phyloP scores from a whole-genome alignment of 1,139 yeast species.

The Arxiozyma telluris region DNA sequence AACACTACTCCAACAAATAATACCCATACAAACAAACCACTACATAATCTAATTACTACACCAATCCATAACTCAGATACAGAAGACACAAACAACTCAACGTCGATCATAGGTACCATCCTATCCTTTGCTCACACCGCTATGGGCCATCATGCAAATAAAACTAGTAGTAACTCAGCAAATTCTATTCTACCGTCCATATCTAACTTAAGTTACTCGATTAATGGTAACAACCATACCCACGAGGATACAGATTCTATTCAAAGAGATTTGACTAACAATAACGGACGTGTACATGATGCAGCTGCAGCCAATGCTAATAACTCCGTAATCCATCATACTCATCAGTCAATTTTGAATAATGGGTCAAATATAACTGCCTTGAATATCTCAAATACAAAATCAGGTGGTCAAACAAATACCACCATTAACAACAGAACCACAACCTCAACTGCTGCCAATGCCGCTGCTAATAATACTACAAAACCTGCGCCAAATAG shows the following conservation, averaged over 20 bases:
- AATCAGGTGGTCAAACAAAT: slow-evolving; percentile 4
- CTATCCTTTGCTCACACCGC: slow-evolving; percentile 21
- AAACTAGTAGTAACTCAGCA: slow-evolving; percentile 8
- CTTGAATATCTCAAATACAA: not conserved
- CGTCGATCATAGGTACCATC: slow-evolving; percentile 13
- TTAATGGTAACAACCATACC: too few species aligned
- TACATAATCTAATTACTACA: not conserved
- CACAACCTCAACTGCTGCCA: not conserved
- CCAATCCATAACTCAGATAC: not conserved
- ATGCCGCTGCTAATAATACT: not conserved
- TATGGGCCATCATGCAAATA: slow-evolving; percentile 17
- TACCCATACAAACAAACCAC: not conserved
- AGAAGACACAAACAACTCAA: slow-evolving; percentile 1
- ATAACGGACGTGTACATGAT: not conserved
- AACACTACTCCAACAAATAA: not conserved
- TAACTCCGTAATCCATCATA: not conserved
- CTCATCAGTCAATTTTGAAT: not conserved
- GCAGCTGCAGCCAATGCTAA: not conserved
- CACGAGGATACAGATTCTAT: not conserved
- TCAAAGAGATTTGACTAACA: slow-evolving; percentile 4
- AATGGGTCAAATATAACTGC: not conserved
- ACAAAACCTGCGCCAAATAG: slow-evolving; percentile 8
- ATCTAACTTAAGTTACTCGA: not conserved
- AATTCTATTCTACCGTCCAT: not conserved
- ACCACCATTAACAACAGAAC: not conserved